phyloP scores from a whole-genome alignment of 78 protist species.

The Cavenderia fasciculata region DNA sequence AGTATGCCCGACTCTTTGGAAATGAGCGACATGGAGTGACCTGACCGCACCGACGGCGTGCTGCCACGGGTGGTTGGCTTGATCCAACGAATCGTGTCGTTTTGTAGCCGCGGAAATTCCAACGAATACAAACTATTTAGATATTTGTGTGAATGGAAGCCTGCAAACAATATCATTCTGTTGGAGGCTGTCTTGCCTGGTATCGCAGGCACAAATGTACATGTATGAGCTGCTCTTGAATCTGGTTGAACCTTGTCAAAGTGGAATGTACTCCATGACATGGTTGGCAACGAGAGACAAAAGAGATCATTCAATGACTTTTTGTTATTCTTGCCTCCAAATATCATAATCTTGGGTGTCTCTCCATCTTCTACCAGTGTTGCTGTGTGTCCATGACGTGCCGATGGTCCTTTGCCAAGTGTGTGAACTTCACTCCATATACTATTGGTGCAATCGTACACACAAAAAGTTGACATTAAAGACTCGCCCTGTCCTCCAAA shows the following conservation, averaged over 20 bases:
- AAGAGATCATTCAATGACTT: conserved; percentile 55
- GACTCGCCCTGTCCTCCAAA: conserved; percentile 72
- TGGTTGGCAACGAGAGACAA: conserved; percentile 53
- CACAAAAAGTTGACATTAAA: conserved; percentile 21
- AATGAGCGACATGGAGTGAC: conserved; percentile 8
- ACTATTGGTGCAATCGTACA: conserved; percentile 48
- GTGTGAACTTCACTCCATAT: conserved; percentile 64
- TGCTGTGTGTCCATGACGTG: conserved; percentile 60
- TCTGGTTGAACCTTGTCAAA: conserved; percentile 53
- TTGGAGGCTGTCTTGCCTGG: background rate
- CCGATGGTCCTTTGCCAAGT: conserved; percentile 67
- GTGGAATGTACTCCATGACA: conserved; percentile 81
- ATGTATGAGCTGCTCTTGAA: conserved; percentile 54
- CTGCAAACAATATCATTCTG: conserved; percentile 48
- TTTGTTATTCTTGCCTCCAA: conserved; percentile 54
- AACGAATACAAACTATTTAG: conserved; percentile 48
- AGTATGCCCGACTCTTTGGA: conserved; percentile 21
- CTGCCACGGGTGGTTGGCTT: conserved; percentile 54
- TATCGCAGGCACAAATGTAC: conserved; percentile 25
- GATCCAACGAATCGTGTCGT: conserved; percentile 50
- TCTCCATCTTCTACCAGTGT: conserved; percentile 3
- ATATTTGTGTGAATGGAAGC: conserved; percentile 38
- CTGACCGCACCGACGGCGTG: conserved; percentile 8
- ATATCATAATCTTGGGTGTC: background rate
- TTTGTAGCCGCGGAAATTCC: conserved; percentile 40